Conservation (phyloP, 257 asterid species). For the Echium plantagineum region DNA sequence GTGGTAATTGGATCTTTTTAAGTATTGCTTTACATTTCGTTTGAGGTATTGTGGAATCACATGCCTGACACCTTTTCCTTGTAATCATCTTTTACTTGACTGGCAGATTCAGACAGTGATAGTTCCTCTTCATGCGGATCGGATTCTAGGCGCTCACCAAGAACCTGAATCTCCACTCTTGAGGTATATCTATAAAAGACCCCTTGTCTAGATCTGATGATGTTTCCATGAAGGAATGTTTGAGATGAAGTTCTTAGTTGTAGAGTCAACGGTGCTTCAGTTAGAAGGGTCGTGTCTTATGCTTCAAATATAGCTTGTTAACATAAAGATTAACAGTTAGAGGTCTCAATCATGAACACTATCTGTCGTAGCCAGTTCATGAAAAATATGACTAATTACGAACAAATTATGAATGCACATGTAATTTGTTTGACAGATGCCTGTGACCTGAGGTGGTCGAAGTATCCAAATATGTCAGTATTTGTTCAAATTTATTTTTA, state of each 20-base stretch:
- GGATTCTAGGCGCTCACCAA: slow-evolving; percentile 36
- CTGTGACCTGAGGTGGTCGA: too few relatives aligned
- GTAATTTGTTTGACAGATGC: too few relatives aligned
- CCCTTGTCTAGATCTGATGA: too few relatives aligned
- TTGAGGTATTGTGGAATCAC: background rate
- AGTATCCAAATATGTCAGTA: too few relatives aligned
- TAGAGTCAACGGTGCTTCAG: too few relatives aligned
- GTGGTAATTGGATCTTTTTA: slow-evolving; percentile 11
- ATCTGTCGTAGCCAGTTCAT: background rate
- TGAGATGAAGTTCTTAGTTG: too few relatives aligned
- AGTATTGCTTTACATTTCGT: background rate
- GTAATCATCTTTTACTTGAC: slow-evolving; percentile 1
- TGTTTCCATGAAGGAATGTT: too few relatives aligned
- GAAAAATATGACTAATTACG: background rate
- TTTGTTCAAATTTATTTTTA: too few relatives aligned
- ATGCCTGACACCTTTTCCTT: background rate
- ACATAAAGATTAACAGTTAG: too few relatives aligned
- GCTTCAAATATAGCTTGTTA: too few relatives aligned
- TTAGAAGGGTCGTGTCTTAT: too few relatives aligned
- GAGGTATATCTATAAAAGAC: slow-evolving; percentile 1
- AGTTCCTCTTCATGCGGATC: slow-evolving; percentile 44
- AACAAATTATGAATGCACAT: background rate
- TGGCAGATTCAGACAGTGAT: slow-evolving; percentile 50
- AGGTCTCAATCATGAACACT: too few relatives aligned
- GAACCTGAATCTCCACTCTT: slow-evolving; percentile 14